phyloP scores from a whole-genome alignment of 2,329 filamentous ascomycete species.

The Cadophora sp. region DNA sequence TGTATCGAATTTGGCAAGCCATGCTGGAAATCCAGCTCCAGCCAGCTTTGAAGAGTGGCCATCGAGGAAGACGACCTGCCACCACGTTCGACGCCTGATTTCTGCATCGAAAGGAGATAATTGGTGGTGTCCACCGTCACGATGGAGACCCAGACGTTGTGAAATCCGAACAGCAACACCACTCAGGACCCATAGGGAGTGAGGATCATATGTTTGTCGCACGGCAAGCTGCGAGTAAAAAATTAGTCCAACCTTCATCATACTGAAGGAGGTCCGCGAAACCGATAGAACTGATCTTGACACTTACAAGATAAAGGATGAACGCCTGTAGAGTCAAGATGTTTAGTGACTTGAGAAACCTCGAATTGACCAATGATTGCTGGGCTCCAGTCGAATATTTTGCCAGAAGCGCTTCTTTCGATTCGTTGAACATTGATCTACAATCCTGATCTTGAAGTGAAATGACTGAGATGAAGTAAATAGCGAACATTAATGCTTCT shows the following conservation, averaged over 20 bases:
- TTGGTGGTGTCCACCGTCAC: constrained; percentile 48
- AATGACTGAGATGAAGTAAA: constrained; percentile 66
- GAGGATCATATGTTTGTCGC: constrained; percentile 48
- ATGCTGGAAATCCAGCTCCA: constrained; percentile 52
- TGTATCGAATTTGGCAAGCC: constrained; percentile 53
- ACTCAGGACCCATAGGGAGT: constrained; percentile 56
- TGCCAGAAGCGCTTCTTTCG: constrained; percentile 56
- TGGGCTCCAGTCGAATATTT: constrained; percentile 66
- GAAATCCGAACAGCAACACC: constrained; percentile 55
- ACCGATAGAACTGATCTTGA: neutral
- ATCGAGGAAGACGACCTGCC: constrained; percentile 67
- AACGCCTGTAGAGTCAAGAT: constrained; percentile 72
- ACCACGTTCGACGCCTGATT: constrained; percentile 67
- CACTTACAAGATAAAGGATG: constrained; percentile 67
- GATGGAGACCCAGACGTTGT: constrained; percentile 57
- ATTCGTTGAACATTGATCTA: constrained; percentile 57
- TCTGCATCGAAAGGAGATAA: constrained; percentile 61
- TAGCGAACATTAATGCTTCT: constrained; percentile 72
- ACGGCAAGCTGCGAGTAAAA: constrained; percentile 39
- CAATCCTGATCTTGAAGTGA: constrained; percentile 65
- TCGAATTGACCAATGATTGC: constrained; percentile 71
- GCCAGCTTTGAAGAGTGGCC: constrained; percentile 61
- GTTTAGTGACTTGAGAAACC: constrained; percentile 70
- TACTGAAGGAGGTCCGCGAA: neutral
- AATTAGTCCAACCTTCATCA: constrained; percentile 28